Conservation (phyloP, 441 rosid species). For the Brassica balearica region DNA sequence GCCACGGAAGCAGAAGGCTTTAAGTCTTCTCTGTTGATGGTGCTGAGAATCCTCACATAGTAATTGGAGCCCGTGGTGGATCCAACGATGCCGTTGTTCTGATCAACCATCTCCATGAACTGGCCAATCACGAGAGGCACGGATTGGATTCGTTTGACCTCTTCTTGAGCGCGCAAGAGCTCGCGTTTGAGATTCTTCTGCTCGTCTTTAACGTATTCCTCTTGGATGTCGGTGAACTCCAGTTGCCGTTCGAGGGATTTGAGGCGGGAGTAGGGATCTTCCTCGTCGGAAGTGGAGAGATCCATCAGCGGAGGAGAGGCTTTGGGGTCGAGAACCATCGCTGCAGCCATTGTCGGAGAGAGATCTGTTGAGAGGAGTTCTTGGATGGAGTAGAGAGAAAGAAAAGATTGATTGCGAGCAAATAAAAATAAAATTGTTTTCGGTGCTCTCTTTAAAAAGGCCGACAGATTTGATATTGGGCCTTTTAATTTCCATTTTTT, state of each 20-base stretch:
- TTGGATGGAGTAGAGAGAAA: constrained; percentile 37
- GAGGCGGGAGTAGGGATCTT: constrained; percentile 80
- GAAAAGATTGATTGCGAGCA: constrained; percentile 31
- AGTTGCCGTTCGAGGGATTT: constrained; percentile 83
- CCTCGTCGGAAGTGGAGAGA: constrained; percentile 58
- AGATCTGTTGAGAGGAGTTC: constrained; percentile 10
- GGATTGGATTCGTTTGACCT: constrained; percentile 97
- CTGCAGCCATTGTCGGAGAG: constrained; percentile 52
- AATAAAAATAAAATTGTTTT: neutral
- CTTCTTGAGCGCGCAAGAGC: constrained; percentile 93
- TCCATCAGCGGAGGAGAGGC: constrained; percentile 34
- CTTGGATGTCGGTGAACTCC: constrained; percentile 94
- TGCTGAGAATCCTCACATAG: constrained; percentile 90
- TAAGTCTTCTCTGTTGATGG: constrained; percentile 85
- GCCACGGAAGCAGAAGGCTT: constrained; percentile 99
- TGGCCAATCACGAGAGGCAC: constrained; percentile 97
- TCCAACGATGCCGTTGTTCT: constrained; percentile 96
- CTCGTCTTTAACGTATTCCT: constrained; percentile 97
- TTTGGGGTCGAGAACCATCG: constrained; percentile 64
- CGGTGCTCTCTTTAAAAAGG: neutral
- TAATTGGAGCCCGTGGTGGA: constrained; percentile 98
- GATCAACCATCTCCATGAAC: constrained; percentile 99
- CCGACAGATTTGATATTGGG: neutral
- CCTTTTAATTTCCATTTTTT: neutral
- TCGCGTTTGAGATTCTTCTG: constrained; percentile 94